Conservation (phyloP, 768 basidiomycete species). For the Mycena latifolia region DNA sequence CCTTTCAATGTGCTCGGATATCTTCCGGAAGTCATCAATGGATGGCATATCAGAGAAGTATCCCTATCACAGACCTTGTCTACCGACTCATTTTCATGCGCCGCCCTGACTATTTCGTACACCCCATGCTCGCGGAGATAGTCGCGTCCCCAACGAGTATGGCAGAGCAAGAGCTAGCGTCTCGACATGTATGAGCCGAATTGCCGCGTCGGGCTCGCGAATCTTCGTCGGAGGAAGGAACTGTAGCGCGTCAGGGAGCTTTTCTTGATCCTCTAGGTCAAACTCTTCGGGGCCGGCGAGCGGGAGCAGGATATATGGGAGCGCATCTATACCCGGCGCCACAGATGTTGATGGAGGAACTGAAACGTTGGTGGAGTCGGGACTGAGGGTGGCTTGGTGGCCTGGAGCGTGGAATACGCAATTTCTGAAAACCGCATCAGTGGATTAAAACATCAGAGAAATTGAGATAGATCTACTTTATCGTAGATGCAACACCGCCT, state of each 20-base stretch:
- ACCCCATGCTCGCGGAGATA: slow-evolving; percentile 83
- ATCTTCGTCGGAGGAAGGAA: slow-evolving; percentile 88
- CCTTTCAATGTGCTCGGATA: slow-evolving; percentile 89
- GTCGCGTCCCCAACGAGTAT: slow-evolving; percentile 90
- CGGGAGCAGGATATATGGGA: slow-evolving; percentile 89
- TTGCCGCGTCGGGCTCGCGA: slow-evolving; percentile 81
- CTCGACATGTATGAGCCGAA: slow-evolving; percentile 90
- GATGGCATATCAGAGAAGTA: not conserved
- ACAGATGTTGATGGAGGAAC: slow-evolving; percentile 68
- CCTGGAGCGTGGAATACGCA: slow-evolving; percentile 78
- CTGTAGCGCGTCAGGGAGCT: slow-evolving; percentile 85
- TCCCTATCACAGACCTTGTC: slow-evolving; percentile 67
- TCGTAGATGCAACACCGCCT: slow-evolving; percentile 86
- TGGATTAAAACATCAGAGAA: slow-evolving; percentile 6
- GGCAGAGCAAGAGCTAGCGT: slow-evolving; percentile 89
- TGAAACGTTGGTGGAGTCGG: slow-evolving; percentile 68
- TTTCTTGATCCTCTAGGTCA: slow-evolving; percentile 95
- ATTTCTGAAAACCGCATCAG: slow-evolving; percentile 65
- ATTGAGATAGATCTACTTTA: slow-evolving; percentile 69
- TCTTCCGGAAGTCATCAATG: slow-evolving; percentile 54
- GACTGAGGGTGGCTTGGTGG: slow-evolving; percentile 78
- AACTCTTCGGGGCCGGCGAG: slow-evolving; percentile 96
- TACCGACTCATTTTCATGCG: slow-evolving; percentile 83
- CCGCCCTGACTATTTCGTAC: slow-evolving; percentile 85
- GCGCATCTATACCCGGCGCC: slow-evolving; percentile 85